These are phyloP conservation scores for Purpureocillium takamizusanense DNA, from an alignment of 2,329 filamentous ascomycete species.

Conservation along the genomic window DNA sequence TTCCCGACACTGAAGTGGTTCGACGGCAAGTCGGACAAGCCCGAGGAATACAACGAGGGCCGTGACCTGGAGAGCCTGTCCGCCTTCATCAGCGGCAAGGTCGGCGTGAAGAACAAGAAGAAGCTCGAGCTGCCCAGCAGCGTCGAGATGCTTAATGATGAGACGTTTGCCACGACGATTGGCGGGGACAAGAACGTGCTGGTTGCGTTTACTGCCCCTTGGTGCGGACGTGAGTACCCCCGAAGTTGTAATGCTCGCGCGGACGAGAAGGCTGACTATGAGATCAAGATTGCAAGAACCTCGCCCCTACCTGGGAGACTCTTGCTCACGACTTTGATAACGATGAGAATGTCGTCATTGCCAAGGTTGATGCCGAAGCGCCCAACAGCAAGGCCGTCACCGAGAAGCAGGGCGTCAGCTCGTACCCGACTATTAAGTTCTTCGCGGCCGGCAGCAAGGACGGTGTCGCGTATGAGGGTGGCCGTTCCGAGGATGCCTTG, in stretches of 20 bases:
- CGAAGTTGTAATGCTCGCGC: background rate
- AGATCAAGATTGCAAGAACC: conserved; percentile 82
- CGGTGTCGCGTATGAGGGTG: conserved; percentile 62
- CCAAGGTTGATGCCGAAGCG: conserved; percentile 91
- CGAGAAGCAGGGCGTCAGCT: conserved; percentile 65
- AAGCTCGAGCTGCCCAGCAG: conserved; percentile 64
- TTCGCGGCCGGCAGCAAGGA: conserved; percentile 79
- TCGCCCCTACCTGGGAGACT: conserved; percentile 85
- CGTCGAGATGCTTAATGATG: conserved; percentile 73
- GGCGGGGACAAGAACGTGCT: conserved; percentile 83
- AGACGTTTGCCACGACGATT: conserved; percentile 66
- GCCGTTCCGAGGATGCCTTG: conserved; percentile 67
- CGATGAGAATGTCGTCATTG: conserved; percentile 74
- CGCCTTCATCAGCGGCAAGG: conserved; percentile 79
- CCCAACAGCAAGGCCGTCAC: conserved; percentile 75
- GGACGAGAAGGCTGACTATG: conserved; percentile 1
- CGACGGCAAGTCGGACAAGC: conserved; percentile 83
- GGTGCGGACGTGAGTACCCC: conserved; percentile 83
- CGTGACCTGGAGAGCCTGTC: conserved; percentile 80
- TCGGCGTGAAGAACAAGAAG: conserved; percentile 70
- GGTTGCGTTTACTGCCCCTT: conserved; percentile 94
- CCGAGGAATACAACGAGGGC: conserved; percentile 76
- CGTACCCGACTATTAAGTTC: conserved; percentile 97
- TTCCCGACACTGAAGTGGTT: conserved; percentile 98
- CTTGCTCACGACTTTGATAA: conserved; percentile 72